These are phyloP conservation scores for Yamadazyma blattariae DNA, from an alignment of 1,139 yeast species.

Conservation along the genomic window DNA sequence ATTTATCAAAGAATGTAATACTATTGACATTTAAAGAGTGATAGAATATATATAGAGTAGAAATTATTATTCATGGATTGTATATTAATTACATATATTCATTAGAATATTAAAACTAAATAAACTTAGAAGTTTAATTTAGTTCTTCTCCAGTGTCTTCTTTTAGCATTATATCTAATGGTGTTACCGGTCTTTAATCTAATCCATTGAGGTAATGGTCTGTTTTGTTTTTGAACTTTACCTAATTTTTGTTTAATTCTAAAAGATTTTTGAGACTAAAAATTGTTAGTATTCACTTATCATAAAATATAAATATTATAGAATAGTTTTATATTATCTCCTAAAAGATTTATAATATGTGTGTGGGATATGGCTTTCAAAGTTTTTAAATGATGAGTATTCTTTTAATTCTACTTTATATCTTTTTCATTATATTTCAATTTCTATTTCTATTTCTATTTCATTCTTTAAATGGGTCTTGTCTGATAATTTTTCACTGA, in stretches of 20 bases:
- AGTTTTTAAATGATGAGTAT: no score
- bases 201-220: constrained; percentile 99
- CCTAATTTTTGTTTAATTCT: constrained; percentile 98
- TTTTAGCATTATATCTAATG: constrained; percentile 98
- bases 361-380: no score
- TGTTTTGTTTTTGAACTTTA: constrained; percentile 98
- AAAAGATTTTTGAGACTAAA: constrained; percentile 92
- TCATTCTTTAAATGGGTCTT: no score
- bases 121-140: constrained; percentile 73
- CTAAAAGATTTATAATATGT: no score
- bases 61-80: constrained; percentile 8
- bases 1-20: no score
- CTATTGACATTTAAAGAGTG: background rate
- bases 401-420: no score
- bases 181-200: constrained; percentile 98
- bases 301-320: no score
- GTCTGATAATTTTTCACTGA: no score
- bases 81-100: constrained; percentile 19
- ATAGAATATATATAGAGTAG: no score
- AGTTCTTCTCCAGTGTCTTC: constrained; percentile 99
- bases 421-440: no score
- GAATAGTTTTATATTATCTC: background rate
- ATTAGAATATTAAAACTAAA: constrained; percentile 1
- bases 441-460: no score
- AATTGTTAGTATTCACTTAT: constrained; percentile 18